Evolutionary conservation across 805 yeast genomes (phyloP), one percentile per base, ranked within the genome.

Genomic region (Candida coleopterorum): DNA sequence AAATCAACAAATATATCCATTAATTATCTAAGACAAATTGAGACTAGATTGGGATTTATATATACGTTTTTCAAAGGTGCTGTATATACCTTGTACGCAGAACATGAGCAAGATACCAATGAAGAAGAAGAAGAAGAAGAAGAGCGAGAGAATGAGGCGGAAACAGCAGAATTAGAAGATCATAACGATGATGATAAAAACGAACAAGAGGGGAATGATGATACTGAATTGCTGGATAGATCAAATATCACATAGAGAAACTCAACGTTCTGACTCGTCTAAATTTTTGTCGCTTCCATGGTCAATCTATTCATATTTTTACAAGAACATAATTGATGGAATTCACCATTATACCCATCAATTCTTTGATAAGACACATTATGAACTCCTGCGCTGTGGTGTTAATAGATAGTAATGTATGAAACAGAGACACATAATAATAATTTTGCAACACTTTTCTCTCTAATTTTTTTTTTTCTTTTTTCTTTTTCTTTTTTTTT

Each of bases 1-100:
- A 25, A 26, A 15, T 25, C 36, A 18, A 33, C 36, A 14, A 14
- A 15, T 16, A 11, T 16, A 11, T 8, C 30, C 6, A 11, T 62
- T 18, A 76, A 72, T 24, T 74, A 75, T 42, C 54, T 81, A 45
- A 64, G 86, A 20, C 72, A 66, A 17, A 66, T 82, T 35, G 89
- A 82, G 47, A 66, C 75, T 42, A 80, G 80, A 44, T 64, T 78
- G 9, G 80, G 81, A 1, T 56, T 81, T 35, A 81, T 82, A 4
- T 77, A 78, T 34, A 81, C 87, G 1, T 54, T 79, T 29, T 71
- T 82, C 56, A 78, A 80, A 45, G 81, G 84, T 4, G 81, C 87
- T 3, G 85, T 82, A 4, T 82, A 82, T 50, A 74, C 81, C 12
- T 60, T 81, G 35, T 73, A 78, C 38, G 51, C 78, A 3, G 37